Conservation (phyloP, 2,329 filamentous ascomycete genomes). For the Zalaria obscura region DNA sequence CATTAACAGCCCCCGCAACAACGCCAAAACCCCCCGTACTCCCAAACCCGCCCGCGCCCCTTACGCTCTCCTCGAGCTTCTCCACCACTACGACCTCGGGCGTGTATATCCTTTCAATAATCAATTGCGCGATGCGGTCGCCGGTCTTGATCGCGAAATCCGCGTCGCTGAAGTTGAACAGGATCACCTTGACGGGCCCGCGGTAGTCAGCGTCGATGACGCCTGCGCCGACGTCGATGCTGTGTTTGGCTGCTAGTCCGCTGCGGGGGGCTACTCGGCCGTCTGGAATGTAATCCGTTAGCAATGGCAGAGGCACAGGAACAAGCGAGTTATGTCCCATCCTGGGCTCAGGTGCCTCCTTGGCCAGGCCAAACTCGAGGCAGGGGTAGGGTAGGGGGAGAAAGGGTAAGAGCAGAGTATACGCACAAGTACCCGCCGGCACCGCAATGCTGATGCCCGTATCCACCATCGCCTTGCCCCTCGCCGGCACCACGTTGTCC, state of each 20-base stretch:
- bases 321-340: no score
- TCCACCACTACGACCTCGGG: conserved; percentile 83
- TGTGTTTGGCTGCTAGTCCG: conserved; percentile 84
- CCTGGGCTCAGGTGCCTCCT: no score
- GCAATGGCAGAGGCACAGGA: not conserved
- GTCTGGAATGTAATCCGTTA: no score
- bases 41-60: conserved; percentile 82
- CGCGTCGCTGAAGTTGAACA: conserved; percentile 79
- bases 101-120: conserved; percentile 64
- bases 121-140: conserved; percentile 84
- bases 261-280: conserved; percentile 81
- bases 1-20: conserved; percentile 14
- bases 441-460: conserved; percentile 88
- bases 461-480: conserved; percentile 74
- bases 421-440: conserved; percentile 75
- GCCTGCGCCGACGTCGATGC: conserved; percentile 89
- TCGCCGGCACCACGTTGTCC: conserved; percentile 60
- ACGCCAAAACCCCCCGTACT: conserved; percentile 54
- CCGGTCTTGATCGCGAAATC: conserved; percentile 75
- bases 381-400: no score
- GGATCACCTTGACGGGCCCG: conserved; percentile 80
- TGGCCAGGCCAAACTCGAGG: no score
- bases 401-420: not conserved
- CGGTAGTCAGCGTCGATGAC: conserved; percentile 98
- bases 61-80: conserved; percentile 76